Conservation (phyloP, 345 rosid species). For the Mangifera indica region DNA sequence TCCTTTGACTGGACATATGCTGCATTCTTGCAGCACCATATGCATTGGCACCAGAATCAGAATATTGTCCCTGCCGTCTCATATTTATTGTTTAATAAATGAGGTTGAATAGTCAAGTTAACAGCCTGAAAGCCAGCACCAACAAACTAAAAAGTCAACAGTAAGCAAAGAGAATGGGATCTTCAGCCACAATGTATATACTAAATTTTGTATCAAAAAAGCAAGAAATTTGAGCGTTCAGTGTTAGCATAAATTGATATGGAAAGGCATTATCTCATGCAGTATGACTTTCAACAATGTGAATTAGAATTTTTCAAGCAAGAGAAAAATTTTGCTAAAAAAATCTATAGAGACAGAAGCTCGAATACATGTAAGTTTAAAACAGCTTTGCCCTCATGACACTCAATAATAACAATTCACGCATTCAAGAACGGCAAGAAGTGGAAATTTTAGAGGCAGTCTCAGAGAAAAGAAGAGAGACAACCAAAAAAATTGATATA, state of each 20-base stretch:
- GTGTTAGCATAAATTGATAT: background rate
- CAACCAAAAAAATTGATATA: background rate
- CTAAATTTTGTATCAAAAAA: background rate
- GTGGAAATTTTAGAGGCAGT: background rate
- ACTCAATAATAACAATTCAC: background rate
- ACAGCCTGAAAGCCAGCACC: slow-evolving; percentile 13
- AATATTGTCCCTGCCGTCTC: slow-evolving; percentile 73
- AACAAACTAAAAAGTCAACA: slow-evolving; percentile 13
- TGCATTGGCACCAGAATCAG: slow-evolving; percentile 49
- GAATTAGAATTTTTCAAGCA: no score
- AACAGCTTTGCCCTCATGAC: background rate
- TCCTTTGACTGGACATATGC: slow-evolving; percentile 44
- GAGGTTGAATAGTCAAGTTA: slow-evolving; percentile 15
- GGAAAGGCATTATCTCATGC: background rate
- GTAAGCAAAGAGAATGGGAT: background rate
- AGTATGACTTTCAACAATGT: background rate
- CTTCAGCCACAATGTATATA: background rate
- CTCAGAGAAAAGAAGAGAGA: background rate
- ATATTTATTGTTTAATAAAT: slow-evolving; percentile 28
- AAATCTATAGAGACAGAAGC: background rate
- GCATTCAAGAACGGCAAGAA: background rate
- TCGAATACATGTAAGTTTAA: background rate
- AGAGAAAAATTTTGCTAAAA: background rate
- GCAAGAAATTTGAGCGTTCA: background rate
- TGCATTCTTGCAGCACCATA: slow-evolving; percentile 63